phyloP scores from a whole-genome alignment of 1,284 basidiomycete genomes.

The Phenoliferia sp. region DNA sequence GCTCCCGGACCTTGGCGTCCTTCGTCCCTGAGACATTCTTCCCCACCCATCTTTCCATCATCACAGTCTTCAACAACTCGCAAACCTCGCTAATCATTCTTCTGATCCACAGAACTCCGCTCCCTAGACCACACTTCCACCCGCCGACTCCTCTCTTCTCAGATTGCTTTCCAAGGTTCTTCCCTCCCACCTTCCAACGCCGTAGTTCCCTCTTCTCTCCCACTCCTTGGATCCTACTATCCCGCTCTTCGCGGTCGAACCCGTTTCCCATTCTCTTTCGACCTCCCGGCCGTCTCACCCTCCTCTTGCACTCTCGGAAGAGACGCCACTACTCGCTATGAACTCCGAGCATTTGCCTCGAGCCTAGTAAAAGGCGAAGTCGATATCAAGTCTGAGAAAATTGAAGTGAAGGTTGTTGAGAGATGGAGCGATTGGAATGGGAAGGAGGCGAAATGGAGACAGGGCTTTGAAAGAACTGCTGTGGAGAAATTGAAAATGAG shows the following conservation, averaged over 20 bases:
- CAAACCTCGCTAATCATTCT: not conserved
- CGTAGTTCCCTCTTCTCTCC: constrained; percentile 16
- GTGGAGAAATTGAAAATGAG: constrained; percentile 9
- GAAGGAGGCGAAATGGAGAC: constrained; percentile 11
- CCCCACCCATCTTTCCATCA: not conserved
- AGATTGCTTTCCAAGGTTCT: constrained; percentile 35
- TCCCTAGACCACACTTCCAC: constrained; percentile 37
- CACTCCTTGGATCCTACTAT: constrained; percentile 26
- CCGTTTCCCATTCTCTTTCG: constrained; percentile 37
- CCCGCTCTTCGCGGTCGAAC: constrained; percentile 38
- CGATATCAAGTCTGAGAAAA: constrained; percentile 24
- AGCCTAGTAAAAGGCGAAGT: constrained; percentile 23
- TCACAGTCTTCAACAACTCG: not conserved
- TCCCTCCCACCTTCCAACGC: constrained; percentile 37
- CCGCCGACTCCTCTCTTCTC: constrained; percentile 32
- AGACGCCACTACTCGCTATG: constrained; percentile 34
- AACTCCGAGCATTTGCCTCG: constrained; percentile 33
- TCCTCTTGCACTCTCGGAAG: constrained; percentile 35
- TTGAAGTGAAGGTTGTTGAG: constrained; percentile 25
- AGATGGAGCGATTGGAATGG: constrained; percentile 31
- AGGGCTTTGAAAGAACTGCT: constrained; percentile 9
- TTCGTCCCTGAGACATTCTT: not conserved
- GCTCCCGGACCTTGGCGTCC: too few relatives aligned
- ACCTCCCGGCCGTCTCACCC: constrained; percentile 30
- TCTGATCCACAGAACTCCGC: constrained; percentile 31